These are phyloP conservation scores for Aurantiochytrium sp. DNA, from an alignment of 108 stramenopile species.

Conservation along the genomic window DNA sequence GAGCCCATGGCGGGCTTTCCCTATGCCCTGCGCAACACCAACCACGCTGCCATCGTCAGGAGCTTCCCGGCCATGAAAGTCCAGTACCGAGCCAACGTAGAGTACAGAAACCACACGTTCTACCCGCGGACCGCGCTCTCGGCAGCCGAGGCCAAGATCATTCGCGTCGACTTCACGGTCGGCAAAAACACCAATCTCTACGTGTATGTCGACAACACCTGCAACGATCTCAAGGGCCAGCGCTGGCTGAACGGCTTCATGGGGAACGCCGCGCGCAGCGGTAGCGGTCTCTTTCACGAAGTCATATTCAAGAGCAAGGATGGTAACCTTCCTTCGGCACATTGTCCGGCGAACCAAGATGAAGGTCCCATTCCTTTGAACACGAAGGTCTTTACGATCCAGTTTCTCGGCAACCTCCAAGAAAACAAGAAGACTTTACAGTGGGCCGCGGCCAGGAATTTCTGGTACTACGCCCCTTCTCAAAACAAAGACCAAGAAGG, in stretches of 20 bases:
- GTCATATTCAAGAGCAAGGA: background rate
- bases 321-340: background rate
- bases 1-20: background rate
- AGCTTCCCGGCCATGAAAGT: background rate
- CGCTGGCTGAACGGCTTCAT: background rate
- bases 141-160: background rate
- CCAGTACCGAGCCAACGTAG: background rate
- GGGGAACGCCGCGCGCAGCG: background rate
- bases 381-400: background rate
- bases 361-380: background rate
- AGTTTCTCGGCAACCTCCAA: background rate
- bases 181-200: background rate
- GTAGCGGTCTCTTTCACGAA: background rate
- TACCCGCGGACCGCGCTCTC: background rate
- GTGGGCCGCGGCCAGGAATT: background rate
- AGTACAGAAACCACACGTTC: background rate
- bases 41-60: background rate
- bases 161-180: background rate
- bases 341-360: background rate
- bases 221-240: background rate
- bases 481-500: background rate
- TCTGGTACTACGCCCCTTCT: background rate
- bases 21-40: background rate
- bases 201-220: constrained; percentile 1
- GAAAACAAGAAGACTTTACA: background rate